phyloP scores from a whole-genome alignment of 2,329 filamentous ascomycete species.

The Beauveria australis region DNA sequence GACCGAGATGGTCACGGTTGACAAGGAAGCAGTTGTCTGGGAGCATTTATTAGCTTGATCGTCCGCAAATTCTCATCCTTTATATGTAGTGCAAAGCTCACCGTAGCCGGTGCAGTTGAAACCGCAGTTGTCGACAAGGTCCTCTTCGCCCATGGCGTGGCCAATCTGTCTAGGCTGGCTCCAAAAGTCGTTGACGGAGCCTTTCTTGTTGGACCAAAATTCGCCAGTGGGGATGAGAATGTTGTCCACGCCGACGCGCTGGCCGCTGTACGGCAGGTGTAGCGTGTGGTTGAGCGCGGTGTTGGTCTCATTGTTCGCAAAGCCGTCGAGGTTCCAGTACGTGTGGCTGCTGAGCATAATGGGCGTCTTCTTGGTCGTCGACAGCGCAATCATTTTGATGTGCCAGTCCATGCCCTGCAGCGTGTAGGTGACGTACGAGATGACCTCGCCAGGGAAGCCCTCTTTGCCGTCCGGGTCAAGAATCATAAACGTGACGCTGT shows the following conservation, averaged over 20 bases:
- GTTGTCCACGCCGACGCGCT: constrained; percentile 59
- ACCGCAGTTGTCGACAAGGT: constrained; percentile 67
- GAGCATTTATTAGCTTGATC: constrained; percentile 1
- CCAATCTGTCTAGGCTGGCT: constrained; percentile 72
- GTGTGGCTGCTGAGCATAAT: constrained; percentile 71
- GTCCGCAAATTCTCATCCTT: too few relatives aligned
- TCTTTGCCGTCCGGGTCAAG: constrained; percentile 64
- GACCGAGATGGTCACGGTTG: constrained; percentile 49
- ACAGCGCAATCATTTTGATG: constrained; percentile 62
- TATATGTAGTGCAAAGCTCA: constrained; percentile 24
- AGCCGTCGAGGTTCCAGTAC: constrained; percentile 81
- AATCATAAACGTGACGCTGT: constrained; percentile 67
- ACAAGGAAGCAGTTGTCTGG: constrained; percentile 61
- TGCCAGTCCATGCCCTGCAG: constrained; percentile 60
- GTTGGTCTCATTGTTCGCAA: constrained; percentile 61
- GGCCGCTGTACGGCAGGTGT: constrained; percentile 63
- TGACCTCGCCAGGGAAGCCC: constrained; percentile 71
- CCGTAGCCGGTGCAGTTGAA: constrained; percentile 79
- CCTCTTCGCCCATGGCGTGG: constrained; percentile 53
- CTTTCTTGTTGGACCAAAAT: constrained; percentile 59
- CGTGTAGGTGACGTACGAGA: constrained; percentile 67
- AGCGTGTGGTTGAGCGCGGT: constrained; percentile 63
- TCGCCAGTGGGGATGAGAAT: constrained; percentile 70
- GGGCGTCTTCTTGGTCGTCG: constrained; percentile 67
- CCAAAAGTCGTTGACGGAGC: constrained; percentile 76